Percentiles rank a stretch among this genome's conserved stretches.
Conservation (phyloP, 23 red algal species). For the Gracilaria domingensis region DNA sequence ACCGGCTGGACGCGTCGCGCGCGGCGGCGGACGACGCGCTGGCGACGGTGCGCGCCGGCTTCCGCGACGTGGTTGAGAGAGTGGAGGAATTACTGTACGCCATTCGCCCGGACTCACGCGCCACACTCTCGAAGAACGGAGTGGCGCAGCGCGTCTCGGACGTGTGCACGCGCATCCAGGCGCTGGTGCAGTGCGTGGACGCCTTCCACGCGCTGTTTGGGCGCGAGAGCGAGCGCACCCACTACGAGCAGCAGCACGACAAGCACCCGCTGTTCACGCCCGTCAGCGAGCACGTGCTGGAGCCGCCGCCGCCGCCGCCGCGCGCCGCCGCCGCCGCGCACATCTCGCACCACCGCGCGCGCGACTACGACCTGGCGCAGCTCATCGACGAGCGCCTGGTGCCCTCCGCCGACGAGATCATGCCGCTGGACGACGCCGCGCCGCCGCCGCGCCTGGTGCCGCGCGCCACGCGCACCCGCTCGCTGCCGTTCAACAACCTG, state of each 20-base stretch:
- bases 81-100: not conserved
- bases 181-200: constrained; percentile 2
- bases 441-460: not conserved
- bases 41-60: not conserved
- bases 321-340: not conserved
- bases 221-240: not conserved
- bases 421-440: constrained; percentile 3
- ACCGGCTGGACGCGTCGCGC: not conserved
- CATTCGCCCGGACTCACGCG: not conserved
- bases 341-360: not conserved
- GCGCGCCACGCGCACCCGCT: constrained; percentile 1
- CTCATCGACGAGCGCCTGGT: not conserved
- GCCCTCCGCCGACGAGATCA: constrained; percentile 2
- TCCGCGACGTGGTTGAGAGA: not conserved
- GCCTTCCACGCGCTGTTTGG: constrained; percentile 22
- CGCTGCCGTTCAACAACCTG: not conserved
- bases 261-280: constrained; percentile 11
- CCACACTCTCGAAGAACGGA: not conserved
- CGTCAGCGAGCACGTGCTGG: not conserved
- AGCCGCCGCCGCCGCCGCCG: not conserved
- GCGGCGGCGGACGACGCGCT: constrained; percentile 1
- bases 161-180: not conserved
- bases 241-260: not conserved
- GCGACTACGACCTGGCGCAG: not conserved
- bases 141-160: not conserved